Evolutionary conservation across 768 basidiomycete species (phyloP).

Genomic region (Hysterangium stoloniferum): DNA sequence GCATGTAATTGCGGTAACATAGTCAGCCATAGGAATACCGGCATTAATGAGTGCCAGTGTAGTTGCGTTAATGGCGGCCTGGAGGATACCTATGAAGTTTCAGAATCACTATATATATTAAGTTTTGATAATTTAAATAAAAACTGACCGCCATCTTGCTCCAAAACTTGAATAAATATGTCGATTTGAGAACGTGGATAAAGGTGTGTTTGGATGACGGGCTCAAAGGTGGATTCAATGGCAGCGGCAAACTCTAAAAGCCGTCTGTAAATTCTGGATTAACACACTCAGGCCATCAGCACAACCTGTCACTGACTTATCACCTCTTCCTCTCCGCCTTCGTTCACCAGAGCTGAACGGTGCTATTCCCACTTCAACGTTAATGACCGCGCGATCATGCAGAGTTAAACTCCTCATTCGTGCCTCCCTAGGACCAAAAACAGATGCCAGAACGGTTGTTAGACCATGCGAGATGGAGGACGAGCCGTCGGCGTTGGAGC

Average conservation of each 20-base stretch:
- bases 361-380: constrained; percentile 82
- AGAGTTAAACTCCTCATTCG: constrained; percentile 70
- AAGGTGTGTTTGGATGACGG: constrained; percentile 81
- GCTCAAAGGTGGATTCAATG: constrained; percentile 93
- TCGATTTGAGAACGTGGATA: constrained; percentile 95
- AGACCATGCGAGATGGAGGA: constrained; percentile 82
- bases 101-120: neutral
- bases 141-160: constrained; percentile 69
- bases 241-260: constrained; percentile 79
- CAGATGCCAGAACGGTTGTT: constrained; percentile 79
- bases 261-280: constrained; percentile 43
- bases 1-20: constrained; percentile 83
- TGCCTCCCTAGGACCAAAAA: constrained; percentile 90
- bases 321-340: constrained; percentile 66
- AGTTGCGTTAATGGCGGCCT: constrained; percentile 90
- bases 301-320: constrained; percentile 59
- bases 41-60: constrained; percentile 87
- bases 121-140: neutral
- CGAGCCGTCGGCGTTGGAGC: constrained; percentile 78
- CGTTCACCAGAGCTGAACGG: constrained; percentile 82
- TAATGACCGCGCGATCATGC: constrained; percentile 83
- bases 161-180: constrained; percentile 85
- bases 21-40: constrained; percentile 85
- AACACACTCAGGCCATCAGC: neutral
- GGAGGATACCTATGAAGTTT: constrained; percentile 50